These are phyloP conservation scores for Tilletia indica DNA, from an alignment of 1,284 basidiomycete species.

Conservation along the genomic window DNA sequence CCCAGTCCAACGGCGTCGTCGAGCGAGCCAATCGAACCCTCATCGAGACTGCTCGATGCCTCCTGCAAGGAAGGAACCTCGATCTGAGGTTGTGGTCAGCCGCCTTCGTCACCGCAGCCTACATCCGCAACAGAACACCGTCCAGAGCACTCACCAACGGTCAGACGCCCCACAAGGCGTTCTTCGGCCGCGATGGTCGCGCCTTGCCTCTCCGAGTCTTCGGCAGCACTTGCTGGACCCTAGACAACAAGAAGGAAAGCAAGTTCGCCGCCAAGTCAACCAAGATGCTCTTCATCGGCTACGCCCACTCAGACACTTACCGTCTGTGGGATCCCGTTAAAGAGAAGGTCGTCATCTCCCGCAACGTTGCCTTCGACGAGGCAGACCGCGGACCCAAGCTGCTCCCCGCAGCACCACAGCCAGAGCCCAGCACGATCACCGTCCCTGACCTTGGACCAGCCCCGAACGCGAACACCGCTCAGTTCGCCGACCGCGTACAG, in stretches of 20 bases:
- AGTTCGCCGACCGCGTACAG: background rate
- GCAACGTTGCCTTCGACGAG: background rate
- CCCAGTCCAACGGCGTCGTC: conserved; percentile 3
- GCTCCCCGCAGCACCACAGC: background rate
- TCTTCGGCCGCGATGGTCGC: background rate
- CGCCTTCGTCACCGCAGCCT: background rate
- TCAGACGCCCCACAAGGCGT: background rate
- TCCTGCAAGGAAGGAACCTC: background rate
- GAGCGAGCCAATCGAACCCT: background rate
- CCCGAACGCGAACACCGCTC: background rate
- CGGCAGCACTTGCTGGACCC: background rate
- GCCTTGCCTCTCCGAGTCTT: background rate
- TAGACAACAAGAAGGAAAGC: background rate
- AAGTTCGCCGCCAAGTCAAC: background rate
- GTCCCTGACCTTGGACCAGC: background rate
- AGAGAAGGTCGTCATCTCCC: background rate
- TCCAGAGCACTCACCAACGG: background rate
- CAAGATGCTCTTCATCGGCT: background rate
- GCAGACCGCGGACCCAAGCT: background rate
- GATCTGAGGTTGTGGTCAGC: background rate
- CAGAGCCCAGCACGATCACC: background rate
- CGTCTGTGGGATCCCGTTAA: background rate
- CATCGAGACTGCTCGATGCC: background rate
- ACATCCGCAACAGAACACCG: background rate
- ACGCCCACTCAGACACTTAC: background rate